Evolutionary conservation across 148 eudicot species (phyloP), one percentile per base, ranked within the genome.

Genomic region (Cornus kousa): DNA sequence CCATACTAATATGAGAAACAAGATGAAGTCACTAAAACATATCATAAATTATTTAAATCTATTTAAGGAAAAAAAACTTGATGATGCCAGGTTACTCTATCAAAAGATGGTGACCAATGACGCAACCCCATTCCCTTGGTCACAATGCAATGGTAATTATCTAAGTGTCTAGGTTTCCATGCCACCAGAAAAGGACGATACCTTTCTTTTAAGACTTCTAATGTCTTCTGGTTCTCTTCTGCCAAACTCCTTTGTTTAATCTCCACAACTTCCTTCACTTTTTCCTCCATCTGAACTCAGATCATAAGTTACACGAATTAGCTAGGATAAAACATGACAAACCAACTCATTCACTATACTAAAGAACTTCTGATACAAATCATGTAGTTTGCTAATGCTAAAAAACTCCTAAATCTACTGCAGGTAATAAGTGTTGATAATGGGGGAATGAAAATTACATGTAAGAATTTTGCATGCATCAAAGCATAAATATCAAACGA

Each of bases 191-290:
- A 78, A 35, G 80, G 66, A 37, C 22, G 50, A 35, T 87, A 96
- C 99, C 99, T 88, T 85, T 96, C 99, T 87, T 93, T 96, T 28
- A 96, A 77, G 69, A 87, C 95, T 81, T 96, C 99, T 86, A 96
- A 66, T 14, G 89, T 90, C 87, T 96, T 96, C 84, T 96, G 99
- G 77, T 93, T 96, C 87, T 96, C 99, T 80, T 96, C 99, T 55
- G 99, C 99, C 87, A 96, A 89, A 89, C 92, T 92, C 48, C 99
- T 97, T 83, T 96, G 99, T 86, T 96, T 96, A 53, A 96, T 96
- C 87, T 96, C 99, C 81, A 96, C 99, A 72, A 93, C 83, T 85
- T 96, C 99, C 82, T 93, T 96, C 74, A 96, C 98, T 82, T 96
- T 96, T 84, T 96, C 99, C 84, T 96, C 99, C 98, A 93, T 96